phyloP scores from a whole-genome alignment of 2,329 filamentous ascomycete genomes.

The Cladosporium austrohemisphaericum region DNA sequence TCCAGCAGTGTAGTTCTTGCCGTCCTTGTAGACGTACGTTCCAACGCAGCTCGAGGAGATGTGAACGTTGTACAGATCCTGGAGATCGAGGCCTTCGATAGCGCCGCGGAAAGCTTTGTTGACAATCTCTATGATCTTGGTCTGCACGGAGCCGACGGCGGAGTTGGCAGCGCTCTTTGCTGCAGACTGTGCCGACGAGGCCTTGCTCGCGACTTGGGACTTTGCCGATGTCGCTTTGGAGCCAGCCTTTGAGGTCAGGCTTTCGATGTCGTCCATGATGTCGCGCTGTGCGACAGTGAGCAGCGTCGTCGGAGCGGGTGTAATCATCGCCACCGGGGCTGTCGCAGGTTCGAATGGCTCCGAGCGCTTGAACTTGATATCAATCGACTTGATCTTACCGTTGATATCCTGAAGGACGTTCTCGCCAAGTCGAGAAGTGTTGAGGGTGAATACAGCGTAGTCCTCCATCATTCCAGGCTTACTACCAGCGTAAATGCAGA shows the following conservation, averaged over 20 bases:
- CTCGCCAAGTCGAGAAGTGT: constrained; percentile 54
- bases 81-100: constrained; percentile 48
- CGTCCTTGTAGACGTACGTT: constrained; percentile 40
- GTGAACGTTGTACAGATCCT: constrained; percentile 60
- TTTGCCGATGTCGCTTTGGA: constrained; percentile 23
- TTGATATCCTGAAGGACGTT: constrained; percentile 31
- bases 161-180: constrained; percentile 23
- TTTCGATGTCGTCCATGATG: not conserved
- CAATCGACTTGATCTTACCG: constrained; percentile 22
- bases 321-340: constrained; percentile 14
- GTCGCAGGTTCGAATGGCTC: constrained; percentile 10
- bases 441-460: constrained; percentile 56
- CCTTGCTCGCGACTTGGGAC: constrained; percentile 24
- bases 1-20: constrained; percentile 41
- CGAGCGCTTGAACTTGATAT: constrained; percentile 20
- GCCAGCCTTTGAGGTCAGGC: constrained; percentile 20
- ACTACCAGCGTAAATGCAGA: constrained; percentile 60
- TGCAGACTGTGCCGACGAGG: constrained; percentile 20
- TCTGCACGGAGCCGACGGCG: constrained; percentile 32
- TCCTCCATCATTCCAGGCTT: constrained; percentile 54
- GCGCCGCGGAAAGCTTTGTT: constrained; percentile 38
- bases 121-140: constrained; percentile 40
- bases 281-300: constrained; percentile 23
- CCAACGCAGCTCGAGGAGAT: constrained; percentile 57
- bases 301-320: constrained; percentile 19